Evolutionary conservation across 2,329 filamentous ascomycete genomes (phyloP).

Genomic region (Paracoccidioides brasiliensis): DNA sequence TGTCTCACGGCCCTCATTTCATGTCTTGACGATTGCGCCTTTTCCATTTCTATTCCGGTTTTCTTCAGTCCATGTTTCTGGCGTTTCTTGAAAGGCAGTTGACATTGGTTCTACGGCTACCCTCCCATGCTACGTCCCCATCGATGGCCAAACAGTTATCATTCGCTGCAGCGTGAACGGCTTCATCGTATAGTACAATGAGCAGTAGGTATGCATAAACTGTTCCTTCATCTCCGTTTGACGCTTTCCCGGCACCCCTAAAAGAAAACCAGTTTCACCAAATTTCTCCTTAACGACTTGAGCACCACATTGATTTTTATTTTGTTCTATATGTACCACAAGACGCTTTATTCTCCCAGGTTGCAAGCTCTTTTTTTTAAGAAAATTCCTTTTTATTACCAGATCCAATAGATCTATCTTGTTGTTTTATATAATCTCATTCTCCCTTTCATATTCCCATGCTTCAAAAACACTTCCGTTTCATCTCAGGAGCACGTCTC

Average conservation of each 20-base stretch:
- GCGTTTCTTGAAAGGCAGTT: constrained; percentile 5
- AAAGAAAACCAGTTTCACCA: background rate
- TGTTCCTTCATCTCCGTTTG: background rate
- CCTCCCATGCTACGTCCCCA: background rate
- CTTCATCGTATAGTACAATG: too few relatives aligned
- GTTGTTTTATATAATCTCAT: background rate
- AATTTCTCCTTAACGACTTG: background rate
- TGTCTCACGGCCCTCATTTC: constrained; percentile 16
- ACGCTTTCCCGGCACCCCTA: too few relatives aligned
- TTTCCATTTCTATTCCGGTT: constrained; percentile 2
- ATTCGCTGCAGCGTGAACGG: constrained; percentile 5
- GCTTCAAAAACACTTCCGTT: background rate
- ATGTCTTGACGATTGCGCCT: constrained; percentile 28
- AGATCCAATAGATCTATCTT: background rate
- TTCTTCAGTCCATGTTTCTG: constrained; percentile 7
- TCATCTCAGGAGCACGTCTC: background rate
- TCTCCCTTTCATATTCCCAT: background rate
- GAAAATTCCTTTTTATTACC: background rate
- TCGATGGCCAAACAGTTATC: background rate
- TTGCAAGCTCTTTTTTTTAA: background rate
- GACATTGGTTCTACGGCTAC: background rate
- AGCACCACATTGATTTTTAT: background rate
- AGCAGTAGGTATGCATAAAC: background rate
- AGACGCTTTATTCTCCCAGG: background rate
- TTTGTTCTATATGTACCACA: background rate